phyloP scores from a whole-genome alignment of 768 basidiomycete genomes.

The Lactifluus volemus region DNA sequence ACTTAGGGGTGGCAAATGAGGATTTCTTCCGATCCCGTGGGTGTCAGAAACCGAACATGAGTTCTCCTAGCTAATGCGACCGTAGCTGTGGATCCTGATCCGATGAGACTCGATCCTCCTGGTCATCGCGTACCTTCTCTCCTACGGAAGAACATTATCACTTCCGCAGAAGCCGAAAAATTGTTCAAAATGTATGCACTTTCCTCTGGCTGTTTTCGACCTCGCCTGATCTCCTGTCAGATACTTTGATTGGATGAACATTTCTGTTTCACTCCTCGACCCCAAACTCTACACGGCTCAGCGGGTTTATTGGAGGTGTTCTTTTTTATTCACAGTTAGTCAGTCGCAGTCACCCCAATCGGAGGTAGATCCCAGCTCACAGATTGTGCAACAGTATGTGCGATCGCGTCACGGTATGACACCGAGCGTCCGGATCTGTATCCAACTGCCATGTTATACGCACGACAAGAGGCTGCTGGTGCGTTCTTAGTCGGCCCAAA shows the following conservation, averaged over 20 bases:
- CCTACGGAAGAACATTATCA: constrained; percentile 19
- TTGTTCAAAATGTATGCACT: constrained; percentile 18
- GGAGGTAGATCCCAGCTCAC: background rate
- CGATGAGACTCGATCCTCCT: constrained; percentile 7
- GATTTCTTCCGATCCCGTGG: constrained; percentile 51
- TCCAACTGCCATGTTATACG: constrained; percentile 58
- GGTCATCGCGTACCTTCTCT: constrained; percentile 15
- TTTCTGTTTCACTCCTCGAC: constrained; percentile 75
- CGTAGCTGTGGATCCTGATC: constrained; percentile 10
- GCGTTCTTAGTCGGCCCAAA: constrained; percentile 69
- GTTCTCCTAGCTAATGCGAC: background rate
- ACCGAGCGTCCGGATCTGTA: constrained; percentile 65
- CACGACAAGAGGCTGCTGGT: constrained; percentile 66
- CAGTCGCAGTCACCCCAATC: constrained; percentile 29
- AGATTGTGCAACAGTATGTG: constrained; percentile 51
- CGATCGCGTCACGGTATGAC: constrained; percentile 75
- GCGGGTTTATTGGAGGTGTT: constrained; percentile 71
- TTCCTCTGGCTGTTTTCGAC: background rate
- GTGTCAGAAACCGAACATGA: background rate
- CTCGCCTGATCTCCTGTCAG: constrained; percentile 7
- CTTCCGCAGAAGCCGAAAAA: constrained; percentile 17
- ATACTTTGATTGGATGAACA: constrained; percentile 64
- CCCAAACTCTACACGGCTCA: constrained; percentile 79
- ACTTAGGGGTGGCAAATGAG: constrained; percentile 45
- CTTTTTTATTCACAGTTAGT: constrained; percentile 91